Percentiles rank a stretch among this genome's conserved stretches.
Evolutionary conservation across 768 basidiomycete genomes (phyloP).

Genomic region (Gymnopilus dilepis): DNA sequence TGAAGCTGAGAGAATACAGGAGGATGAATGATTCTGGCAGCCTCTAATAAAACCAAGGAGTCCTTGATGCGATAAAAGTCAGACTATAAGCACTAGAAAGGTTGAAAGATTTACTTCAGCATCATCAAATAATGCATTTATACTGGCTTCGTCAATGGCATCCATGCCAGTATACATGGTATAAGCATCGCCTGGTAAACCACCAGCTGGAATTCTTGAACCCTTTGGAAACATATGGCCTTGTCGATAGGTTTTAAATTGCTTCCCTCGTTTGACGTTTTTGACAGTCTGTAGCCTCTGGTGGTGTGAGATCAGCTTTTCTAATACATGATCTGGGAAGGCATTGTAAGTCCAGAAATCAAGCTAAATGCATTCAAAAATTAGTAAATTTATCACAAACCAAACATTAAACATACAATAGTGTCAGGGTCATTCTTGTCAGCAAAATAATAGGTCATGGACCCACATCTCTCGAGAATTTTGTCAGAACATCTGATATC

Average conservation of each 20-base stretch:
- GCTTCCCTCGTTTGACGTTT: neutral
- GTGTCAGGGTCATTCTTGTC: too few species aligned
- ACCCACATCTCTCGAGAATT: too few species aligned
- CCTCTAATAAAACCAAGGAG: neutral
- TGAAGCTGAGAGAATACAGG: neutral
- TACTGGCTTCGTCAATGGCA: neutral
- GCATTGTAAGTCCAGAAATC: too few species aligned
- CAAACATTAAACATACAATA: too few species aligned
- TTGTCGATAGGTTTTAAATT: neutral
- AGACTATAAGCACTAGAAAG: neutral
- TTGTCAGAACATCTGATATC: too few species aligned
- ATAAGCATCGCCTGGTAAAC: constrained; percentile 6
- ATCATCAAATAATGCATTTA: constrained; percentile 2
- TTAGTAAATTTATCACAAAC: too few species aligned
- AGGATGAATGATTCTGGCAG: neutral
- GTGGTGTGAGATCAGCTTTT: neutral
- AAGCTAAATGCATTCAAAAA: too few species aligned
- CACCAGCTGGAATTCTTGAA: neutral
- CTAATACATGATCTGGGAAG: neutral
- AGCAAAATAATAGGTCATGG: too few species aligned
- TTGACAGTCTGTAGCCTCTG: neutral
- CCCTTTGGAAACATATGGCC: neutral
- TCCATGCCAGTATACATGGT: constrained; percentile 1
- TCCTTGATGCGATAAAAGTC: neutral
- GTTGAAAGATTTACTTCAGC: neutral